These are phyloP conservation scores for Cordyceps sp. DNA, from an alignment of 2,329 filamentous ascomycete species.

Conservation along the genomic window DNA sequence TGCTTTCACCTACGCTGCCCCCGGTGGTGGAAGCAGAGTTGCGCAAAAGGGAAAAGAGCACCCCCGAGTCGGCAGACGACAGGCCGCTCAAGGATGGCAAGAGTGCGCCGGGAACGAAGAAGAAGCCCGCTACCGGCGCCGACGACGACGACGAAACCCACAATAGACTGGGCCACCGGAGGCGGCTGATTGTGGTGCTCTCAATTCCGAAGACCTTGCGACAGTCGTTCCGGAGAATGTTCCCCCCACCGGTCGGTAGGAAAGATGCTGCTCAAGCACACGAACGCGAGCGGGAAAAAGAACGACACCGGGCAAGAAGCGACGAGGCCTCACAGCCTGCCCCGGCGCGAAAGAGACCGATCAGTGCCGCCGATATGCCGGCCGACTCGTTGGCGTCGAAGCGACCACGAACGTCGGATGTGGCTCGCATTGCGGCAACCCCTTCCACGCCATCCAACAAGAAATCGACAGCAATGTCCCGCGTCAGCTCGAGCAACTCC, in stretches of 20 bases:
- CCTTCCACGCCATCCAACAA: constrained; percentile 38
- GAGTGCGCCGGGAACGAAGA: constrained; percentile 8
- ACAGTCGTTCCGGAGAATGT: constrained; percentile 26
- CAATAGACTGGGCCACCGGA: constrained; percentile 8
- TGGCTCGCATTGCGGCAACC: constrained; percentile 14
- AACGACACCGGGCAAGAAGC: constrained; percentile 17
- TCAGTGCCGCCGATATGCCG: constrained; percentile 16
- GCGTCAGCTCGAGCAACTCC: constrained; percentile 35
- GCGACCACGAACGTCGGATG: constrained; percentile 25
- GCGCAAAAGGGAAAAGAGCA: constrained; percentile 14
- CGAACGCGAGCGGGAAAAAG: constrained; percentile 8
- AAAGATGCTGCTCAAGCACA: constrained; percentile 17
- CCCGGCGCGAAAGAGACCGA: constrained; percentile 32
- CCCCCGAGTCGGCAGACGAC: constrained; percentile 8
- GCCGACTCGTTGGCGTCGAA: constrained; percentile 22
- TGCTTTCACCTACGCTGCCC: constrained; percentile 40
- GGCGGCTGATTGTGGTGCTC: constrained; percentile 24
- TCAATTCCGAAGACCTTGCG: constrained; percentile 30
- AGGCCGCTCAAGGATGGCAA: constrained; percentile 7
- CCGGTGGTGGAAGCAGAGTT: constrained; percentile 28
- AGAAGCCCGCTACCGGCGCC: constrained; percentile 7
- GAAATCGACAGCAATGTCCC: constrained; percentile 33
- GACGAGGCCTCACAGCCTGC: constrained; percentile 18
- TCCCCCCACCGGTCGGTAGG: constrained; percentile 23
- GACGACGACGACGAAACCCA: constrained; percentile 18